Evolutionary conservation across 2,329 filamentous ascomycete species (phyloP), one percentile per base, ranked within the genome.

Genomic region (Fusarium sp.): DNA sequence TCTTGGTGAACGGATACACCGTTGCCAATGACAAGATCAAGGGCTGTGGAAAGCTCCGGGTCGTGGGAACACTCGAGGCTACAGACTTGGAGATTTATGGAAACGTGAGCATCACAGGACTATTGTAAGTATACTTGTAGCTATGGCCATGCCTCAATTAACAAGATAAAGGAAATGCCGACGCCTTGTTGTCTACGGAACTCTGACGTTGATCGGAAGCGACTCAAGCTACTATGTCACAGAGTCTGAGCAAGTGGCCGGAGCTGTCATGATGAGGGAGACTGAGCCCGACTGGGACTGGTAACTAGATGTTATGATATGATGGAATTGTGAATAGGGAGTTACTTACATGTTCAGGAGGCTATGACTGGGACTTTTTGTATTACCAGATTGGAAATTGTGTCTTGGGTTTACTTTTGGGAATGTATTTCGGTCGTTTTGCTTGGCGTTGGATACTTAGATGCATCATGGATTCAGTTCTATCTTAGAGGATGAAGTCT

Each of bases 71-170:
- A 29, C 77, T 85, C 11, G 81, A 86, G 42, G 84, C 81, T 16
- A 77, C 79, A 7, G 82, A 83, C 33, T 75, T 87, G 23, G 84
- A 86, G 64, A 83, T 87, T 18, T 87, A 84, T 75, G 85, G 85
- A 12, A 83, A 84, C 55, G 76, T 86, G 45, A 82, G 77, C 45
- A 82, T 86, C 64, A 82, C 83, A 15, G 85, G 85, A 55, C 82
- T 81, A 63, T 67, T 86, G 85, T 86, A 68, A 6, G 74, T 60
- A 37, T 48, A 52, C 46, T 21, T 5, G 10, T 70, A 73, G 79
- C 19, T 25, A 29, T 39, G 9, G 7, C 12, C 3, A 9, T 4
- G 27, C 35, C 11, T 31, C 7, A 48, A 25, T 70, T 76, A 33
- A 76, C 66, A 19, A 14, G 4, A n/a, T 10, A 25, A 55, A 80